Base-by-base conservation (phyloP, 1,284 basidiomycete species). In the Ganoderma meredithae region DNA sequence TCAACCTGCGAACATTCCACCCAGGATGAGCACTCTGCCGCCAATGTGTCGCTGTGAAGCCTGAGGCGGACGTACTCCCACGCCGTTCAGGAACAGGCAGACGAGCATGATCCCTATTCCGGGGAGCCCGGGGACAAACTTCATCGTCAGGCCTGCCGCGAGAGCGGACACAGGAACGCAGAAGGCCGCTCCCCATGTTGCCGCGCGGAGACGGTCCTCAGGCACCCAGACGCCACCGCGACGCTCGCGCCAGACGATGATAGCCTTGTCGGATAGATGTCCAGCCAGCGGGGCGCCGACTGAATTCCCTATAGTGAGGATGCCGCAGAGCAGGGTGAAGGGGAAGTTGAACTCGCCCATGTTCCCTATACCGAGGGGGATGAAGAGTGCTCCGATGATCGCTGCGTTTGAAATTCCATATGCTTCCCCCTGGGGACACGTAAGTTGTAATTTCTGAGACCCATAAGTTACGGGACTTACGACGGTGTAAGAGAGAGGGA, bases 381-480 rank as follows among this genome's bases (percentile, higher is more conserved):
- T 80, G 78, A 89, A 91, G 68, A 89, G 83, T 1, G 83, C 82
- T 7, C 91, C 90, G 17, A 90, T 80, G 31, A 90, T 62, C 0
- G 86, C 88, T 63, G 86, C 83, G 75, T 89, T 90, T 12, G 77
- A 76, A 63, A 93, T 89, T 62, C 83, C 79, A 76, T 91, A 93
- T 31, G 83, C 82, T 1, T 80, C 81, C 52, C 86, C 86, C 87
- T 90, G 49, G n/a, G 1, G 17, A 5, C 4, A 43, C 8, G 33
- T 59, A 2, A 53, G 8, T 15, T 41, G 17, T 44, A 1, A 53
- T 9, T 19, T 36, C 13, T 44, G 5, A 3, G 13, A 60, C 5
- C 40, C 3, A 25, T 1, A 10, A 10, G 60, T 15, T 17, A 10
- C 2, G 1, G n/a, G 15, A 60, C 73, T 58, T 63, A 83, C 81